Percentiles rank a stretch among this genome's conserved stretches.
phyloP scores from a whole-genome alignment of 768 basidiomycete genomes.

The Mycena rebaudengoi region DNA sequence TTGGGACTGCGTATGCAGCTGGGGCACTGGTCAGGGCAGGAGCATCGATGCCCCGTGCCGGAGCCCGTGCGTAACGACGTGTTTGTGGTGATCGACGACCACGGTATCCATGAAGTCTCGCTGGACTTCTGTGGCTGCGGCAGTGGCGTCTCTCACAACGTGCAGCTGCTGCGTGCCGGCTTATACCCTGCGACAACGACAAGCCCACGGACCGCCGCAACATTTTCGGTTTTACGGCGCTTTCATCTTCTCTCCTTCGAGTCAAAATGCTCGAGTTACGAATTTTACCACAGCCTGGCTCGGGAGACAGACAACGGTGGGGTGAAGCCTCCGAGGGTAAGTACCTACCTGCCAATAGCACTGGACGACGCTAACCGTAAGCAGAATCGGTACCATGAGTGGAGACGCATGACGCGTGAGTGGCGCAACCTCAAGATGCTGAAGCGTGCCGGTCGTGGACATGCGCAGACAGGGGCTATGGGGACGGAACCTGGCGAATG shows the following conservation, averaged over 20 bases:
- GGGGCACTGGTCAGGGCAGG: not conserved
- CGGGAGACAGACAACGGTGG: conserved; percentile 20
- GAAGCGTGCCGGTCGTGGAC: conserved; percentile 3
- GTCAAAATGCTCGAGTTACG: conserved; percentile 21
- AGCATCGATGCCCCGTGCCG: not conserved
- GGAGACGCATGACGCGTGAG: not conserved
- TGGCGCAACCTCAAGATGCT: conserved; percentile 15
- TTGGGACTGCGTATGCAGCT: conserved; percentile 9
- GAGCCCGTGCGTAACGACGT: not conserved
- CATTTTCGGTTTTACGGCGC: conserved; percentile 2
- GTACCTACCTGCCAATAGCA: no score
- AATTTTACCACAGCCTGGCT: conserved; percentile 25
- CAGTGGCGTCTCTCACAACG: not conserved
- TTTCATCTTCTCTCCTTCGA: conserved; percentile 18
- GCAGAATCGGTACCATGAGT: conserved; percentile 17
- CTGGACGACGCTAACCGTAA: not conserved
- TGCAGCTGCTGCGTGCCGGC: conserved; percentile 15
- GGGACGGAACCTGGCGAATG: not conserved
- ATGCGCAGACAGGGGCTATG: not conserved
- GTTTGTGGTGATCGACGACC: not conserved
- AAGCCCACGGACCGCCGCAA: conserved; percentile 11
- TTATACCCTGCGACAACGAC: conserved; percentile 23
- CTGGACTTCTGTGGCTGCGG: conserved; percentile 25
- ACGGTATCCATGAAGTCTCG: conserved; percentile 22
- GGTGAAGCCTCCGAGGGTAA: not conserved